These are phyloP conservation scores for Tricholoma sp. DNA, from an alignment of 768 basidiomycete genomes.

Conservation along the genomic window DNA sequence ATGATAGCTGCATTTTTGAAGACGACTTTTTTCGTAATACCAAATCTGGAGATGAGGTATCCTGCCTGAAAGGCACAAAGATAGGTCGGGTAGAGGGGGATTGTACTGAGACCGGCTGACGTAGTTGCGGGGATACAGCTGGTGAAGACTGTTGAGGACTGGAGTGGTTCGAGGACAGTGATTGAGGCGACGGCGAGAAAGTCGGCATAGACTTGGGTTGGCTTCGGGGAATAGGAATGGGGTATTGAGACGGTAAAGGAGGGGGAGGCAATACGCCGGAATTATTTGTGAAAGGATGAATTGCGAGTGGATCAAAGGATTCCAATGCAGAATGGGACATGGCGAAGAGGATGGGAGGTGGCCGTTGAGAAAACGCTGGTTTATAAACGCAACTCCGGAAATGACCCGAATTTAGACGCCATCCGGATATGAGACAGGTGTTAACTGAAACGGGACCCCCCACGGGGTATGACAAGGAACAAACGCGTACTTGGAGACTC, in stretches of 20 bases:
- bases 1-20: background rate
- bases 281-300: constrained; percentile 53
- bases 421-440: background rate
- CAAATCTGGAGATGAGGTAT: constrained; percentile 52
- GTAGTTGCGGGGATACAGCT: constrained; percentile 24
- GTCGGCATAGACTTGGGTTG: constrained; percentile 8
- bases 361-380: background rate
- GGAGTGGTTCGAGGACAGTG: constrained; percentile 10
- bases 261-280: constrained; percentile 36
- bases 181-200: constrained; percentile 9
- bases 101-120: constrained; percentile 4
- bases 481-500: no score
- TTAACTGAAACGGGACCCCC: background rate
- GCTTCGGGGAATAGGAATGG: constrained; percentile 27
- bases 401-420: constrained; percentile 5
- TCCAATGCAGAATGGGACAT: constrained; percentile 33
- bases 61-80: constrained; percentile 49
- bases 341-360: constrained; percentile 3
- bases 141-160: constrained; percentile 12
- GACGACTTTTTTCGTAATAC: constrained; percentile 33
- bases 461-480: no score
- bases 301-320: constrained; percentile 55
- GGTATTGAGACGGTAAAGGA: constrained; percentile 44
- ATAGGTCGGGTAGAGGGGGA: constrained; percentile 27
- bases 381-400: constrained; percentile 9